Evolutionary conservation across 1,284 basidiomycete genomes (phyloP), one percentile per base, ranked within the genome.

Genomic region (Ustanciosporium gigantosporum): DNA sequence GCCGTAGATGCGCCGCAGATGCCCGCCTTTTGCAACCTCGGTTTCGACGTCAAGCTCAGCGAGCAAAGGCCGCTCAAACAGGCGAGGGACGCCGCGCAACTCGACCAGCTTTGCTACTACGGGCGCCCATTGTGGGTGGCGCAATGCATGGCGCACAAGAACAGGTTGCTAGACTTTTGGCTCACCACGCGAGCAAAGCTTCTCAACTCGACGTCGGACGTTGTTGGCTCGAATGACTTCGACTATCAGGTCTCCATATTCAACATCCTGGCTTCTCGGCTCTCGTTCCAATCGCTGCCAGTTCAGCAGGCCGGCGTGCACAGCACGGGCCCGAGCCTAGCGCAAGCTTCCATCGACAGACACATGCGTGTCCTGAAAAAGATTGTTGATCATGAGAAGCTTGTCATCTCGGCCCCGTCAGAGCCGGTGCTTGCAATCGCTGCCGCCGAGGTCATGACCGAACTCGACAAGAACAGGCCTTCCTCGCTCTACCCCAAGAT

Each of bases 291-390:
- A 27, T 20, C 45, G 6, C 25, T 44, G 6, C 36, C 45, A 4
- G 22, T 19, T 11, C 17, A 32, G 11, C 27, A 29, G 11, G 27
- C 9, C 27, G 27, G 27, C 9, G 27, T n/a, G 27, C 27, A 11
- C 11, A n/a, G 27, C 27, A 11, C 27, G n/a, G 9, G 27, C 11
- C n/a, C 31, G 21, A 2, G 21, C 4, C 31, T 14, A n/a, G 27
- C 36, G 19, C 24, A 5, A 4, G 8, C 11, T 11, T 29, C 41
- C 4, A 42, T 56, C 1, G 35, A 45, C n/a, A 14, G 34, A 4
- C 45, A 56, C 37, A 56, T 56, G 52, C 41, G 46, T 13, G 45
- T 56, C n/a, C n/a, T n/a, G n/a, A n/a, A n/a, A n/a, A n/a, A n/a
- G n/a, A n/a, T n/a, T n/a, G n/a, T n/a, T n/a, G n/a, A n/a, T n/a